Percentiles rank a stretch among this genome's conserved stretches.
These are phyloP conservation scores for Leptodermis oblonga DNA, from an alignment of 257 asterid species.

Conservation along the genomic window DNA sequence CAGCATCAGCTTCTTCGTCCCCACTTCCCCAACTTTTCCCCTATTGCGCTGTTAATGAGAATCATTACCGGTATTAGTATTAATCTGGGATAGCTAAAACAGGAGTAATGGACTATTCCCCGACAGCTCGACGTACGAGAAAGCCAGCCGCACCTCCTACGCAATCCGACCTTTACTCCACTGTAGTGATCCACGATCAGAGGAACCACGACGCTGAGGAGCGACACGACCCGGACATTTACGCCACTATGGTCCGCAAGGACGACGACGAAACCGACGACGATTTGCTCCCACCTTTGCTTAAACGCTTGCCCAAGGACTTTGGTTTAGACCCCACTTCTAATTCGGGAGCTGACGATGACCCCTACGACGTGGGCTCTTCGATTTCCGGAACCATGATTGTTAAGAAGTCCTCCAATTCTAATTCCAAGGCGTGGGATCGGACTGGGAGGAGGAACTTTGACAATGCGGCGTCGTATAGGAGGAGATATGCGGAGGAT, in stretches of 20 bases:
- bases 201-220: background rate
- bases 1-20: background rate
- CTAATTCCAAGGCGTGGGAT: slow-evolving; percentile 31
- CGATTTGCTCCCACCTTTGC: slow-evolving; percentile 78
- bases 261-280: slow-evolving; percentile 40
- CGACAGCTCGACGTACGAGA: slow-evolving; percentile 55
- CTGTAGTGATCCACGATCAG: slow-evolving; percentile 41
- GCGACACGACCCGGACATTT: slow-evolving; percentile 33
- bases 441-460: slow-evolving; percentile 24
- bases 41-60: background rate
- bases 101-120: slow-evolving; percentile 48
- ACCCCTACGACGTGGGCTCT: slow-evolving; percentile 32
- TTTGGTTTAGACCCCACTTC: slow-evolving; percentile 52
- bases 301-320: slow-evolving; percentile 89
- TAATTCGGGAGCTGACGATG: slow-evolving; percentile 38
- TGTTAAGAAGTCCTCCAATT: slow-evolving; percentile 50
- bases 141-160: slow-evolving; percentile 55
- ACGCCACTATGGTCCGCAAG: slow-evolving; percentile 66
- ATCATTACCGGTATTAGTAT: too few relatives aligned
- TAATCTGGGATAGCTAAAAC: background rate
- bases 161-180: slow-evolving; percentile 61
- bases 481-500: slow-evolving; percentile 18
- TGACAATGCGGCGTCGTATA: slow-evolving; percentile 21
- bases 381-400: slow-evolving; percentile 82
- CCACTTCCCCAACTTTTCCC: background rate